These are phyloP conservation scores for Trichoderma sp. DNA, from an alignment of 2,329 filamentous ascomycete species.

Conservation along the genomic window DNA sequence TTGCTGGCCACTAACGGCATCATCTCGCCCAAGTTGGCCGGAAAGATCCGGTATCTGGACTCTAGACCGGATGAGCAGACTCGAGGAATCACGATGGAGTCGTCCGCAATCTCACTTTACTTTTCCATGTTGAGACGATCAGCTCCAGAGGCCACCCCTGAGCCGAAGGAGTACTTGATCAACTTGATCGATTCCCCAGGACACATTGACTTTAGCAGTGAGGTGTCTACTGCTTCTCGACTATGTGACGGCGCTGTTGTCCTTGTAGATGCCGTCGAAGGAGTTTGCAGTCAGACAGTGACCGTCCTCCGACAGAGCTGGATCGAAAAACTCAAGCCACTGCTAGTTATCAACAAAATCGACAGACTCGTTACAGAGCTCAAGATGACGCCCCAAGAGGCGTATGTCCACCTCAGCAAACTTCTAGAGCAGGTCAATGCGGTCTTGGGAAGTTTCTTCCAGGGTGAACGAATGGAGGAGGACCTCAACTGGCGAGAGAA, in stretches of 20 bases:
- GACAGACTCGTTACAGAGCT: slow-evolving; percentile 92
- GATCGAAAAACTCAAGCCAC: slow-evolving; percentile 91
- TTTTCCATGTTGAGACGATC: slow-evolving; percentile 86
- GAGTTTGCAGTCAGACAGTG: slow-evolving; percentile 97
- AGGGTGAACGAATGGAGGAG: slow-evolving; percentile 98
- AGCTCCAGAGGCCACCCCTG: slow-evolving; percentile 65
- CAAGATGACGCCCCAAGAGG: slow-evolving; percentile 88
- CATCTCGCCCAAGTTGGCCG: slow-evolving; percentile 95
- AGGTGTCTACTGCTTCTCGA: slow-evolving; percentile 93
- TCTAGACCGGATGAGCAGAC: slow-evolving; percentile 94
- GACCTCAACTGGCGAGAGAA: slow-evolving; percentile 93
- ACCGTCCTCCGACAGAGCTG: slow-evolving; percentile 94
- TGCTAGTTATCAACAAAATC: slow-evolving; percentile 98
- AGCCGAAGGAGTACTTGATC: slow-evolving; percentile 87
- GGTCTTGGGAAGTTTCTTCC: slow-evolving; percentile 95
- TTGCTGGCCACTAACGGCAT: slow-evolving; percentile 98
- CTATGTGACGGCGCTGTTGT: slow-evolving; percentile 94
- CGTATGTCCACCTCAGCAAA: slow-evolving; percentile 85
- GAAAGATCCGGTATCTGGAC: slow-evolving; percentile 97
- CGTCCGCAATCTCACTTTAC: slow-evolving; percentile 93
- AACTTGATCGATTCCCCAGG: slow-evolving; percentile 98
- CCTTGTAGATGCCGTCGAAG: slow-evolving; percentile 93
- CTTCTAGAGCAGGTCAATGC: slow-evolving; percentile 96
- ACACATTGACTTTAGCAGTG: slow-evolving; percentile 98
- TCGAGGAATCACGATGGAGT: slow-evolving; percentile 99